Base-by-base conservation (phyloP, 768 basidiomycete genomes). In the Mycena galericulata region DNA sequence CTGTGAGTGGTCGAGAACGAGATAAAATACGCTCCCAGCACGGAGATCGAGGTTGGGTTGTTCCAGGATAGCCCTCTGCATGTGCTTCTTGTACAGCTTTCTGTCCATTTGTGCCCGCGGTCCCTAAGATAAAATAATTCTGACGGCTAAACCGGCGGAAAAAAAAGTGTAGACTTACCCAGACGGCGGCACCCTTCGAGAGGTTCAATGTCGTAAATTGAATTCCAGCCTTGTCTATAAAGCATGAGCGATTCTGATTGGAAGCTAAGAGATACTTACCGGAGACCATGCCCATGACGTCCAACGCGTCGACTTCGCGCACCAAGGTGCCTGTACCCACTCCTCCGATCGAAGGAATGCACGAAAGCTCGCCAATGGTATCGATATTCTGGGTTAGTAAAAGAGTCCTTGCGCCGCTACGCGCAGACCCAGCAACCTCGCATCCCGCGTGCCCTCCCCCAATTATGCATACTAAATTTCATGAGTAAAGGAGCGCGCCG, bases 391-490 rank as follows among this genome's bases (percentile, higher is more conserved):
- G 95, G 1, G 96, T 97, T 63, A 97, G 78, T 10, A 97, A 83
- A 11, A 95, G 72, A 0, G 95, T 96, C 68, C 86, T 85, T 2
- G 95, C 95, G 2, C 96, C 95, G 0, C 91, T 88, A 50, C 96
- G 85, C 1, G 96, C 95, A 18, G 95, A 86, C 3, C 92, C 96
- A 6, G 95, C 95, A 1, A 96, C 96, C 76, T 97, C 96, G 73
- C 94, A 95, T 1, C 96, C 96, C 32, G 96, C 96, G 82, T 97
- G 96, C 4, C 96, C 96, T 4, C 92, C 96, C 29, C 96, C 96
- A 72, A 97, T 94, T 30, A 97, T 85, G 73, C 94, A 94, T 0
- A 96, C 94, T 87, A 26, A 24, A 49, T 34, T 10, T 1, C 54
- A 18, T 49, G 36, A 54, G 56, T 49, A 50, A 46, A 30, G n/a